Evolutionary conservation across 768 basidiomycete species (phyloP).

Genomic region (Lanmaoa rubissima): DNA sequence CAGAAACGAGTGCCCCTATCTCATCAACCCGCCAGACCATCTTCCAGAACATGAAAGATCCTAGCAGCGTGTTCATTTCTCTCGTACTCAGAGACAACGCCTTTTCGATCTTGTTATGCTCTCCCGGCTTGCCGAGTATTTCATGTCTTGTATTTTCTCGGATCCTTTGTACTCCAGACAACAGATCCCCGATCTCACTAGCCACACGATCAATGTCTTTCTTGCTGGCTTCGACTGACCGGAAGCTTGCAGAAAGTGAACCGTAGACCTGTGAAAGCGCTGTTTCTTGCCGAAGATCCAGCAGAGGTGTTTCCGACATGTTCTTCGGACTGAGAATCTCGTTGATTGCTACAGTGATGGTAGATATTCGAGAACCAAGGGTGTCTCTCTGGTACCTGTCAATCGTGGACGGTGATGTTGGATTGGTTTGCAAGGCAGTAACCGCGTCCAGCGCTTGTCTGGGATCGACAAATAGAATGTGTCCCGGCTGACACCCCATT

Average conservation of each 20-base stretch:
- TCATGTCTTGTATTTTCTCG: slow-evolving; percentile 35
- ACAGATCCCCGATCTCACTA: slow-evolving; percentile 37
- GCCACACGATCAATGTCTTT: slow-evolving; percentile 37
- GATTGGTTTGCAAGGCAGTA: slow-evolving; percentile 43
- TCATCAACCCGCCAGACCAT: slow-evolving; percentile 42
- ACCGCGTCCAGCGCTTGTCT: slow-evolving; percentile 56
- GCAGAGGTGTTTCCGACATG: slow-evolving; percentile 5
- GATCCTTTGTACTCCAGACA: slow-evolving; percentile 39
- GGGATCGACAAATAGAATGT: slow-evolving; percentile 54
- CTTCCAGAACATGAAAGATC: slow-evolving; percentile 39
- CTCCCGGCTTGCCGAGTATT: slow-evolving; percentile 36
- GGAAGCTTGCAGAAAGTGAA: slow-evolving; percentile 38
- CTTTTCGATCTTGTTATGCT: slow-evolving; percentile 20
- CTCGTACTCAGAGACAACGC: slow-evolving; percentile 30
- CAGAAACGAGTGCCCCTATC: slow-evolving; percentile 33
- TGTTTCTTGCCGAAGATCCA: slow-evolving; percentile 35
- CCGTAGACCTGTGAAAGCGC: slow-evolving; percentile 40
- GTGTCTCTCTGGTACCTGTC: slow-evolving; percentile 66
- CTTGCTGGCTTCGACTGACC: slow-evolving; percentile 30
- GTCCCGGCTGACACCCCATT: slow-evolving; percentile 26
- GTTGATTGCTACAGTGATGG: slow-evolving; percentile 42
- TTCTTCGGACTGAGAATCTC: slow-evolving; percentile 12
- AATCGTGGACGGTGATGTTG: slow-evolving; percentile 47
- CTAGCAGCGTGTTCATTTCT: slow-evolving; percentile 32
- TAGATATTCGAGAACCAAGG: slow-evolving; percentile 55